Conservation (phyloP, 2,329 filamentous ascomycete genomes). For the Colletotrichum sublineola region DNA sequence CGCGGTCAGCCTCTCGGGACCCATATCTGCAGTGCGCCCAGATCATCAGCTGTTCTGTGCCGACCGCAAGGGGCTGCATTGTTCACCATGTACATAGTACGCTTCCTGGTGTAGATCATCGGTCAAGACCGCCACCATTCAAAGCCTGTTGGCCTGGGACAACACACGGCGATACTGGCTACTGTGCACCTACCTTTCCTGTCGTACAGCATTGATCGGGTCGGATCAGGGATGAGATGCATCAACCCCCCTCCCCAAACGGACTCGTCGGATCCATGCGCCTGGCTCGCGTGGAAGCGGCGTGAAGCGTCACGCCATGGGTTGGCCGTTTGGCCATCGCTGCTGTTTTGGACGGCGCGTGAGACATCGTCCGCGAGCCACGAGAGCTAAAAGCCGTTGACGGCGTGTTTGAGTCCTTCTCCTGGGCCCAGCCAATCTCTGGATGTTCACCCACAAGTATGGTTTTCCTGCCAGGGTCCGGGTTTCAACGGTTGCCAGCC, state of each 20-base stretch:
- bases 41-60: slow-evolving; percentile 35
- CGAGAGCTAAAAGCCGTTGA: slow-evolving; percentile 40
- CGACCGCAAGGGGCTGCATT: slow-evolving; percentile 9
- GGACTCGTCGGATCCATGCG: slow-evolving; percentile 14
- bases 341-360: slow-evolving; percentile 31
- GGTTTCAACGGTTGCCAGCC: not conserved
- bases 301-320: slow-evolving; percentile 27
- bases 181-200: slow-evolving; percentile 1
- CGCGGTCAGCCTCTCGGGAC: slow-evolving; percentile 7
- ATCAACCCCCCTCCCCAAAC: not conserved
- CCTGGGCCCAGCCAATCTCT: not conserved
- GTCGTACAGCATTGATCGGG: not conserved
- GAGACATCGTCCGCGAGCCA: slow-evolving; percentile 35
- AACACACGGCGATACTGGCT: not conserved
- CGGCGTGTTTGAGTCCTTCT: slow-evolving; percentile 20
- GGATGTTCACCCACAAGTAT: not conserved
- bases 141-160: not conserved
- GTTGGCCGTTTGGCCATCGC: slow-evolving; percentile 24
- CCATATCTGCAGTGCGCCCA: slow-evolving; percentile 25
- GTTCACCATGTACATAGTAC: not conserved
- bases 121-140: slow-evolving; percentile 5
- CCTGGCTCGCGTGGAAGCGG: slow-evolving; percentile 26
- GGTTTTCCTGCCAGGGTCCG: slow-evolving; percentile 12
- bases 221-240: not conserved
- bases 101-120: slow-evolving; percentile 36